Base-by-base conservation (phyloP, 495 filamentous ascomycete species). In the Chlorociboria aeruginascens region DNA sequence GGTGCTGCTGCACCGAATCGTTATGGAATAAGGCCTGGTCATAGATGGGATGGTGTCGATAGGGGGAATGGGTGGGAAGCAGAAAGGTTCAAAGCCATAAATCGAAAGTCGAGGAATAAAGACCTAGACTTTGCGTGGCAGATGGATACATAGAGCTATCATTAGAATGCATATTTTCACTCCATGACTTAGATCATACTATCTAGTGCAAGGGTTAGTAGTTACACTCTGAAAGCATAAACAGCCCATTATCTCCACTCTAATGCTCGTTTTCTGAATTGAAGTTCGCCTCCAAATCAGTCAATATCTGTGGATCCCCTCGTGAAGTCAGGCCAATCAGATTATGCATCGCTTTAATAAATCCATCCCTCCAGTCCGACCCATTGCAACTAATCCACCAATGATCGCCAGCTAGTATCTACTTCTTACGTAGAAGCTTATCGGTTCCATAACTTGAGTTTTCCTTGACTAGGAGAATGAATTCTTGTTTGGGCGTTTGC, bases 11-110 rank as follows among this genome's bases (percentile, higher is more conserved):
- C 78, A 64, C 92, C 92, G 51, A 99, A 99, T 78, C 74, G 92
- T 47, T 97, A 95, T 73, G 85, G 86, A 13, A 97, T 97, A 52
- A 67, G 81, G 52, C 92, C 92, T 2, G 93, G 92, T 7, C 82
- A 94, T 69, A 67, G 83, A 56, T 99, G 92, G 92, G 92, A 99
- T 77, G 93, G 93, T 11, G 93, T 98, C 35, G 93, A 98, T 76
- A 71, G 92, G 54, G 72, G 83, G 16, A 98, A 85, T 71, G 89
- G 90, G 36, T 97, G 95, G 61, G 92, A 98, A 70, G 86, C 77
- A 65, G 86, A 96, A 65, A 83, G 86, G 72, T 97, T 97, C 68
- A 81, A 82, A 61, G 85, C 87, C 28, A 69, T 85, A 62, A 94
- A 95, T 66, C 66, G 75, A 61, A 78, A 73, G 64, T 75, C 75